These are phyloP conservation scores for Fusarium buxicola DNA, from an alignment of 2,329 filamentous ascomycete genomes.

Conservation along the genomic window DNA sequence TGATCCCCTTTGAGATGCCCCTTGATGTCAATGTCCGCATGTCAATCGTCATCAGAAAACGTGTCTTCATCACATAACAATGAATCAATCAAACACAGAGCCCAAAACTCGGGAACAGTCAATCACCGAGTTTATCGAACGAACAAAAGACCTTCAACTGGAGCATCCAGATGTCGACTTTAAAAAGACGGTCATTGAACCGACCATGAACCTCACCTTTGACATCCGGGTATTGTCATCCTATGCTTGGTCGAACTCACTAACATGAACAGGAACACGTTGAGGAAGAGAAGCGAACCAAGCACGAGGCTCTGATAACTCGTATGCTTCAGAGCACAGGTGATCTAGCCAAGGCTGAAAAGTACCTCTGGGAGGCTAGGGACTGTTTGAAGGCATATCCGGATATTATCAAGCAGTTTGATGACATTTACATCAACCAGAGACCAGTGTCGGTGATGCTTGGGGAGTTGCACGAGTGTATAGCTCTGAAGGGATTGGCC, in stretches of 20 bases:
- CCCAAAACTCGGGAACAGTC: constrained; percentile 34
- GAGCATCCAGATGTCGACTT: constrained; percentile 35
- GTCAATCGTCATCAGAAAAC: constrained; percentile 1
- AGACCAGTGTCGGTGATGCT: constrained; percentile 32
- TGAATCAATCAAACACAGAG: constrained; percentile 11
- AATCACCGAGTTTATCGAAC: constrained; percentile 29
- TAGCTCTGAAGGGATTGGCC: constrained; percentile 7
- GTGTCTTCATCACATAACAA: constrained; percentile 8
- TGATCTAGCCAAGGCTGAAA: constrained; percentile 32
- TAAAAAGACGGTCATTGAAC: constrained; percentile 29
- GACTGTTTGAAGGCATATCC: constrained; percentile 33
- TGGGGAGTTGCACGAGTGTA: constrained; percentile 26
- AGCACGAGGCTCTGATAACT: constrained; percentile 25
- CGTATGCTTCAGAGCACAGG: constrained; percentile 29
- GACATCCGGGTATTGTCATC: constrained; percentile 24
- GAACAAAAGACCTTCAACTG: constrained; percentile 22
- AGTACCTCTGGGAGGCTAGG: constrained; percentile 33
- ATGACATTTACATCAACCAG: constrained; percentile 35
- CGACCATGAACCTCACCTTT: constrained; percentile 39
- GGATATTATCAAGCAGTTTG: constrained; percentile 29
- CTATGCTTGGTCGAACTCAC: accelerated
- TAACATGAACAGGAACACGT: constrained; percentile 24
- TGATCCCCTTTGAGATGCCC: too few species aligned
- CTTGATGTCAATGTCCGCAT: not conserved
- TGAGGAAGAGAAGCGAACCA: constrained; percentile 8